Conservation (phyloP, 306 rosid genomes). For the Citrullus mucosospermus region DNA sequence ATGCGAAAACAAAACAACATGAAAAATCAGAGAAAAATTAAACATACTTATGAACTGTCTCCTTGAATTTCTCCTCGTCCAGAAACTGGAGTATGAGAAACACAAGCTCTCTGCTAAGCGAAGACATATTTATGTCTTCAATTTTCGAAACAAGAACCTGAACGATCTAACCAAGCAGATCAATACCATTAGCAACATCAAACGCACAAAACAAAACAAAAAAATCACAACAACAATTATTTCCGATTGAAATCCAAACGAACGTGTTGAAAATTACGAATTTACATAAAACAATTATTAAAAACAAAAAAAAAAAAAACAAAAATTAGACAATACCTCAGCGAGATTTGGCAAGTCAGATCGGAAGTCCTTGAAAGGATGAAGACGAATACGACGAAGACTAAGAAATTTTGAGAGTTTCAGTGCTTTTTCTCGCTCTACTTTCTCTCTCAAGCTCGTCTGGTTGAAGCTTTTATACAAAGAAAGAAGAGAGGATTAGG, state of each 20-base stretch:
- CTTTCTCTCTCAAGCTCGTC: conserved; percentile 61
- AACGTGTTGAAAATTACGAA: conserved; percentile 10
- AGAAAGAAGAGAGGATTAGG: conserved; percentile 42
- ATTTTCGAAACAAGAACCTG: conserved; percentile 12
- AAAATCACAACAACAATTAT: neutral
- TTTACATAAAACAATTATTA: neutral
- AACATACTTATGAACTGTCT: conserved; percentile 82
- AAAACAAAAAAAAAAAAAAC: neutral
- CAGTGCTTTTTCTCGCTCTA: conserved; percentile 41
- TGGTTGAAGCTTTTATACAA: conserved; percentile 61
- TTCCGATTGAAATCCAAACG: neutral
- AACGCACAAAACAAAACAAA: neutral
- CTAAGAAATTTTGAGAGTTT: conserved; percentile 12
- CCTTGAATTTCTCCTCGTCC: conserved; percentile 98
- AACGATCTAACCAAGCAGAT: conserved; percentile 46
- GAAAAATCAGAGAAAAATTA: neutral
- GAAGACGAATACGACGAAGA: conserved; percentile 20
- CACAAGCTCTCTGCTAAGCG: conserved; percentile 97
- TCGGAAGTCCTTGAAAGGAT: conserved; percentile 39
- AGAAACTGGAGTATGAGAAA: conserved; percentile 99
- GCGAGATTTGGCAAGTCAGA: conserved; percentile 36
- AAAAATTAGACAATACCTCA: conserved; percentile 21
- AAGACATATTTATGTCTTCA: conserved; percentile 57
- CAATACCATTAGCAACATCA: conserved; percentile 30
- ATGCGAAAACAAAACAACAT: neutral